phyloP scores from a whole-genome alignment of 768 basidiomycete genomes.

The Boletales sp. region DNA sequence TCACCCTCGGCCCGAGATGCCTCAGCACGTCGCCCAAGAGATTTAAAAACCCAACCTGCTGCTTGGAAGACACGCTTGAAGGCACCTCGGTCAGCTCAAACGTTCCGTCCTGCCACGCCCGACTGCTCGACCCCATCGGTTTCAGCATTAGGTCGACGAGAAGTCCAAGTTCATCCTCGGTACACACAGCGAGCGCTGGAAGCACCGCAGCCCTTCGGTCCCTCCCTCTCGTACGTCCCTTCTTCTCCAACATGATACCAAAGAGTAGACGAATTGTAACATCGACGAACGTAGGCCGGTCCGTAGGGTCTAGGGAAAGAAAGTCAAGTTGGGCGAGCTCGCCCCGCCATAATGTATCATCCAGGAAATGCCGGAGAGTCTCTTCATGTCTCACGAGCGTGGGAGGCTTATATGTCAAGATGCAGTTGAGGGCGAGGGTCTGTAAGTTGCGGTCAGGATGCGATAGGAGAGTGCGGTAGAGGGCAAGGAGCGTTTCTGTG shows the following conservation, averaged over 20 bases:
- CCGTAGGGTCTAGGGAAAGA: slow-evolving; percentile 48
- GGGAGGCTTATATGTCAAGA: slow-evolving; percentile 78
- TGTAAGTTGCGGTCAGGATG: slow-evolving; percentile 84
- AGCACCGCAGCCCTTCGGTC: slow-evolving; percentile 74
- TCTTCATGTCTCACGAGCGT: slow-evolving; percentile 53
- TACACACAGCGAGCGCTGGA: slow-evolving; percentile 63
- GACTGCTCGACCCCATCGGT: slow-evolving; percentile 48
- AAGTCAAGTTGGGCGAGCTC: slow-evolving; percentile 73
- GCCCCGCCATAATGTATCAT: slow-evolving; percentile 88
- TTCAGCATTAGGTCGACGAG: slow-evolving; percentile 87
- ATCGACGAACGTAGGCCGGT: slow-evolving; percentile 65
- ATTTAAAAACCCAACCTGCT: slow-evolving; percentile 81
- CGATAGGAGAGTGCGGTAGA: slow-evolving; percentile 76
- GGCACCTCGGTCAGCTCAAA: slow-evolving; percentile 33
- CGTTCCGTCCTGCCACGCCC: slow-evolving; percentile 16
- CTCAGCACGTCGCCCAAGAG: slow-evolving; percentile 82
- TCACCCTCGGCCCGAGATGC: slow-evolving; percentile 72
- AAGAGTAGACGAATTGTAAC: slow-evolving; percentile 75
- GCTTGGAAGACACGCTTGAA: slow-evolving; percentile 46
- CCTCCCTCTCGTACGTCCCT: slow-evolving; percentile 62
- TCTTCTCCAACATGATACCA: slow-evolving; percentile 82
- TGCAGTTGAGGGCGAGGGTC: slow-evolving; percentile 66
- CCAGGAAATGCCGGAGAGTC: slow-evolving; percentile 66
- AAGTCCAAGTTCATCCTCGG: slow-evolving; percentile 66
- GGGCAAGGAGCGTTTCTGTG: slow-evolving; percentile 55